phyloP scores from a whole-genome alignment of 305 asterid species.

The Rubia peregrina region DNA sequence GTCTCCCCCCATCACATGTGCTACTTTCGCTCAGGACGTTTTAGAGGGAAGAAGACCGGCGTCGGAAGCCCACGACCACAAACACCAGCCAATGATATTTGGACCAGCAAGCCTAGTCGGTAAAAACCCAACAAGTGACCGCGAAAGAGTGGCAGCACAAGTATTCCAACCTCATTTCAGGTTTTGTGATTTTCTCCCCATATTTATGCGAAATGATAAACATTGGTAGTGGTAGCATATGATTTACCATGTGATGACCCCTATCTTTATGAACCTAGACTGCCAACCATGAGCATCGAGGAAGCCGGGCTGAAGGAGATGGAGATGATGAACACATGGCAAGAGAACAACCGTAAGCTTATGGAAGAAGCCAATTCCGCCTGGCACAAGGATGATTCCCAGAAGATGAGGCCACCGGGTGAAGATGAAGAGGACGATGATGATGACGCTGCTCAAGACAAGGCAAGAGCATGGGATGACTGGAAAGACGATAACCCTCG shows the following conservation, averaged over 20 bases:
- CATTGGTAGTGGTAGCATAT: no score
- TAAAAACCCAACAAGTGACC: constrained; percentile 72
- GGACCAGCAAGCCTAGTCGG: constrained; percentile 86
- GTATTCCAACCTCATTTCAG: constrained; percentile 94
- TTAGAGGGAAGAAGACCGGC: constrained; percentile 77
- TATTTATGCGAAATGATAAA: neutral
- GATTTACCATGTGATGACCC: neutral
- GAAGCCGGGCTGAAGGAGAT: constrained; percentile 95
- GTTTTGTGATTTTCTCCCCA: constrained; percentile 22
- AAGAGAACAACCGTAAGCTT: constrained; percentile 54
- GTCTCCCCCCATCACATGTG: constrained; percentile 88
- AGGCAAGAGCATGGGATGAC: constrained; percentile 97
- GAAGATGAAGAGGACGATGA: constrained; percentile 67
- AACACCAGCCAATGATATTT: constrained; percentile 85
- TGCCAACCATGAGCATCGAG: constrained; percentile 98
- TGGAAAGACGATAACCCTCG: constrained; percentile 99
- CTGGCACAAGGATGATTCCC: constrained; percentile 57
- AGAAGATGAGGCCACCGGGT: constrained; percentile 25
- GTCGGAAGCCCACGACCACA: constrained; percentile 79
- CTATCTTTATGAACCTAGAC: constrained; percentile 25
- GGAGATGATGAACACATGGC: constrained; percentile 93
- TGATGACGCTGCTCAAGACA: constrained; percentile 82
- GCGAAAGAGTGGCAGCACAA: constrained; percentile 85
- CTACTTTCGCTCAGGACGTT: constrained; percentile 96
- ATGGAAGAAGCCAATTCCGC: constrained; percentile 94